These are phyloP conservation scores for Casaregolazyma suthepensis DNA, from an alignment of 1,139 yeast species.

Conservation along the genomic window DNA sequence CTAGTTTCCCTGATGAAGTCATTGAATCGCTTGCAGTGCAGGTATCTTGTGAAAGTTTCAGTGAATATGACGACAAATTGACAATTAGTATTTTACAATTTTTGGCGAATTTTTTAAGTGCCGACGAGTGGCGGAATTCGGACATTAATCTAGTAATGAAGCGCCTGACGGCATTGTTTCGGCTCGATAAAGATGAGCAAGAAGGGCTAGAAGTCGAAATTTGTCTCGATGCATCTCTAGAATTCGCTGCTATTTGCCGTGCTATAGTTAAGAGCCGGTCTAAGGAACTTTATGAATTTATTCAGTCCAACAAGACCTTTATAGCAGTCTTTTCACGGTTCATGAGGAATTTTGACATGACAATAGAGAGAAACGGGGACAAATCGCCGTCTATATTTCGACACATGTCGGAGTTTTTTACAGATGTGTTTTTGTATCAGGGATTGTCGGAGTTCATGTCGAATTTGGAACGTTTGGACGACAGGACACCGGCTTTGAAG, in stretches of 20 bases:
- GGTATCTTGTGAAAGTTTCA: neutral
- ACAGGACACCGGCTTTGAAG: neutral
- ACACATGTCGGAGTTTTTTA: neutral
- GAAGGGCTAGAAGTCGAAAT: neutral
- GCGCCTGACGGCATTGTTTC: neutral
- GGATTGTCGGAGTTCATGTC: neutral
- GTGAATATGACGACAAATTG: conserved; percentile 14
- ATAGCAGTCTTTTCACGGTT: neutral
- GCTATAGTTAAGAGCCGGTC: neutral
- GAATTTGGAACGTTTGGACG: neutral
- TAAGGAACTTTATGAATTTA: neutral
- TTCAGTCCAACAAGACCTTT: neutral
- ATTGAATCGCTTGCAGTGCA: neutral
- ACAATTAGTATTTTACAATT: conserved; percentile 17
- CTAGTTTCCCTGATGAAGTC: neutral
- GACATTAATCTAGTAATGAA: neutral
- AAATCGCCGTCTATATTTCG: neutral
- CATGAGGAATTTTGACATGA: neutral
- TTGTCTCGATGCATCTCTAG: neutral
- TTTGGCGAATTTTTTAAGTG: conserved; percentile 15
- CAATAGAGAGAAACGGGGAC: neutral
- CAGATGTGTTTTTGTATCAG: neutral
- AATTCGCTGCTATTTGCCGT: conserved; percentile 3
- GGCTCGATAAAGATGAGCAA: neutral
- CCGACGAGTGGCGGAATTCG: neutral